A percentile compares a stretch with the other conserved stretches of the same genome.
phyloP scores from a whole-genome alignment of 768 basidiomycete genomes.

The Amanita exitialis region DNA sequence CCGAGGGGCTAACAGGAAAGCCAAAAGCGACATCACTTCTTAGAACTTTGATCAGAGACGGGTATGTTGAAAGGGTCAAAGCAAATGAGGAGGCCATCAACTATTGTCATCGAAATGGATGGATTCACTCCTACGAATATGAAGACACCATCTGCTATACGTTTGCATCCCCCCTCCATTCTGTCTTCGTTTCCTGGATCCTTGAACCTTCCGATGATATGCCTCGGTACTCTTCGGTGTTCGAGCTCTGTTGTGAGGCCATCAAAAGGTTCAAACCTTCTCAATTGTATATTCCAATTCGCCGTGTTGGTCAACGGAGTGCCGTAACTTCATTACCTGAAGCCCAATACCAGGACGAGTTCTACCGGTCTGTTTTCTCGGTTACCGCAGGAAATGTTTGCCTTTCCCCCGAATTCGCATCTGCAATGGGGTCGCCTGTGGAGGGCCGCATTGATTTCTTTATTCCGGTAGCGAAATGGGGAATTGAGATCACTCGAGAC shows the following conservation, averaged over 20 bases:
- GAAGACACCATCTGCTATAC: neutral
- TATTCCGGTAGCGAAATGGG: slow-evolving; percentile 6
- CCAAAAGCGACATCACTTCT: neutral
- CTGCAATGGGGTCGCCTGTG: neutral
- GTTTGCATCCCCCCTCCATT: slow-evolving; percentile 1
- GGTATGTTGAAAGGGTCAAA: neutral
- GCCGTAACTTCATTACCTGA: neutral
- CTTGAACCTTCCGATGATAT: neutral
- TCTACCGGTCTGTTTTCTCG: neutral
- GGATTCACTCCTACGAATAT: neutral
- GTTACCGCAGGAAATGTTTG: slow-evolving; percentile 4
- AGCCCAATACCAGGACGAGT: slow-evolving; percentile 8
- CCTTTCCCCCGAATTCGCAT: slow-evolving; percentile 5
- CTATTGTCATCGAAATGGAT: neutral
- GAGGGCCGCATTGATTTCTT: slow-evolving; percentile 6
- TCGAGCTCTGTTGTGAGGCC: neutral
- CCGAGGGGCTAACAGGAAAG: neutral
- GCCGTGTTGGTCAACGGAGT: neutral
- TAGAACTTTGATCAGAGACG: neutral
- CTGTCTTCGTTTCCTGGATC: neutral
- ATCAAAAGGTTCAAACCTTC: neutral
- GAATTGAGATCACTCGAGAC: neutral
- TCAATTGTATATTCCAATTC: neutral
- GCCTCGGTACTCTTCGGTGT: neutral
- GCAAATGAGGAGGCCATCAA: neutral